Percentiles rank a stretch among this genome's conserved stretches.
phyloP scores from a whole-genome alignment of 192 early-diverging fungal species.

The Allomyces arbusculus region DNA sequence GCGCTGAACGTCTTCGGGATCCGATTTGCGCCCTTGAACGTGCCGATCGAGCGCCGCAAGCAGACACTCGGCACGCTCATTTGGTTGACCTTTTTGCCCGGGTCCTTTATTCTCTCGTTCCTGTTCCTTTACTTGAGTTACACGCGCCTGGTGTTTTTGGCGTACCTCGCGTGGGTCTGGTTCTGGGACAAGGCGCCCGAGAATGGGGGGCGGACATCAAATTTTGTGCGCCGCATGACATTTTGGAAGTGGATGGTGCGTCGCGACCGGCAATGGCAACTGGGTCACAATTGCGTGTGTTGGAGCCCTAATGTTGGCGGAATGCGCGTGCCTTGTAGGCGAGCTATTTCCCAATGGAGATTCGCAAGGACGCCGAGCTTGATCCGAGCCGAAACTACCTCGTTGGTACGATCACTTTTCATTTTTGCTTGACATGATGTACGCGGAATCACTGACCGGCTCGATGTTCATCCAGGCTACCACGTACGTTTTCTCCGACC shows the following conservation, averaged over 20 bases:
- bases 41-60: constrained; percentile 42
- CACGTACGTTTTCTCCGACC: too few species aligned
- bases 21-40: constrained; percentile 38
- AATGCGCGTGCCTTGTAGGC: too few species aligned
- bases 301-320: too few species aligned
- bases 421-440: too few species aligned
- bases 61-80: constrained; percentile 41
- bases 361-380: constrained; percentile 42
- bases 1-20: constrained; percentile 1
- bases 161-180: constrained; percentile 53
- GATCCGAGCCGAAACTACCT: constrained; percentile 72
- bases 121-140: constrained; percentile 29
- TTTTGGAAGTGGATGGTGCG: constrained; percentile 57
- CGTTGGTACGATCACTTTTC: constrained; percentile 27
- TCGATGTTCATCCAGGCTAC: too few species aligned
- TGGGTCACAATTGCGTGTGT: too few species aligned
- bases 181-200: constrained; percentile 57
- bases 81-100: constrained; percentile 38
- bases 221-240: constrained; percentile 20
- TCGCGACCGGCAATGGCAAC: constrained; percentile 65
- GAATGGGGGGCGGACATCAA: constrained; percentile 48
- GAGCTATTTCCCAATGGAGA: background rate
- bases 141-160: constrained; percentile 40
- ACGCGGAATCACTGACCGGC: too few species aligned
- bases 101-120: constrained; percentile 34